A percentile compares a stretch with the other conserved stretches of the same genome.
Evolutionary conservation across 768 basidiomycete species (phyloP).

Genomic region (Pulveroboletus sp.): DNA sequence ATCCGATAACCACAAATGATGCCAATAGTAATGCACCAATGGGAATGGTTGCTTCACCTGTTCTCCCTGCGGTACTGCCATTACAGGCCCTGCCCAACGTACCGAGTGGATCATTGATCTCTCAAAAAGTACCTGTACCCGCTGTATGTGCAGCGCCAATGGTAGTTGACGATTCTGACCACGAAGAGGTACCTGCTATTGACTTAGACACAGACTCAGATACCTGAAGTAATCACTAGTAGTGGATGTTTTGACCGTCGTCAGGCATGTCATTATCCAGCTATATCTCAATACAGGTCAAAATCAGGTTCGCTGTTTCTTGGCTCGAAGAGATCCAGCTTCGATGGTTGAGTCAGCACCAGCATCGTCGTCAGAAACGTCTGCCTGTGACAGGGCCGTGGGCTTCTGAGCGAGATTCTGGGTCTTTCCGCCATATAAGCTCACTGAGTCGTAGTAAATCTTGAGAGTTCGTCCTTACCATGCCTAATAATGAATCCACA

Average conservation of each 20-base stretch:
- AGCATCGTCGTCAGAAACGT: conserved; percentile 37
- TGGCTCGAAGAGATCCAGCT: conserved; percentile 3
- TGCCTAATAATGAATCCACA: conserved; percentile 47
- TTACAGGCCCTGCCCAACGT: background rate
- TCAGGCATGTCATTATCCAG: no score
- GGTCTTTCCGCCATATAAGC: conserved; percentile 8
- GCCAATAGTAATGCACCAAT: background rate
- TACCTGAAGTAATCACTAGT: conserved; percentile 6
- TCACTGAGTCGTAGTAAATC: background rate
- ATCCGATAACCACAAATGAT: conserved; percentile 1
- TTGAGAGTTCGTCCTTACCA: conserved; percentile 34
- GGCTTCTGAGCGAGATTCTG: conserved; percentile 23
- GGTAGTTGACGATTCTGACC: conserved; percentile 44
- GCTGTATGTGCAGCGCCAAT: conserved; percentile 5
- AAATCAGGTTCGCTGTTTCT: conserved; percentile 15
- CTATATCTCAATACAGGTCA: background rate
- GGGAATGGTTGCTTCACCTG: background rate
- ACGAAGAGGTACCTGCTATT: conserved; percentile 75
- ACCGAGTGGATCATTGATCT: background rate
- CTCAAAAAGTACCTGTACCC: conserved; percentile 5
- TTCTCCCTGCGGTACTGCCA: background rate
- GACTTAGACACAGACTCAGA: conserved; percentile 81
- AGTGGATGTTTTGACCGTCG: background rate
- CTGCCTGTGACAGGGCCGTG: conserved; percentile 1
- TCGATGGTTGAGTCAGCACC: background rate